Evolutionary conservation across 2,329 filamentous ascomycete genomes (phyloP).

Genomic region (Neonectria coccinea): DNA sequence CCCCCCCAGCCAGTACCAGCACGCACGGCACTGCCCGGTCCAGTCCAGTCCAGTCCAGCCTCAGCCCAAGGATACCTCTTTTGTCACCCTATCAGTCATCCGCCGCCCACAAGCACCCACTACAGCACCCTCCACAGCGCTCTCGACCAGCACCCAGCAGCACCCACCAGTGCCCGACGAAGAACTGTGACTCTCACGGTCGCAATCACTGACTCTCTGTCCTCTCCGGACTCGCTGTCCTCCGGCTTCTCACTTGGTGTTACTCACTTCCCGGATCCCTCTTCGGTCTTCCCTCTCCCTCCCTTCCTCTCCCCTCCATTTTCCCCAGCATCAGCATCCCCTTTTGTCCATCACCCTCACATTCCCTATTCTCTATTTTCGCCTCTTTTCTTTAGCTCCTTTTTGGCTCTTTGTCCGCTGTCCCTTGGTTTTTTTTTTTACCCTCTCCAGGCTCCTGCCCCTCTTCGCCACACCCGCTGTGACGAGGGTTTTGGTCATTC

Average conservation of each 20-base stretch:
- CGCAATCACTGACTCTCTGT: slow-evolving; percentile 40
- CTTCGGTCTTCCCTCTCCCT: slow-evolving; percentile 9
- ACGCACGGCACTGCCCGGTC: slow-evolving; percentile 34
- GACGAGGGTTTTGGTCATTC: slow-evolving; percentile 44
- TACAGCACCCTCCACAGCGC: slow-evolving; percentile 1
- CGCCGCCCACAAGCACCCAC: background rate
- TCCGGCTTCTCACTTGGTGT: slow-evolving; percentile 32
- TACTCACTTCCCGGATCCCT: slow-evolving; percentile 38
- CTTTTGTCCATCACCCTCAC: slow-evolving; percentile 22
- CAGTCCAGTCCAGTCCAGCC: slow-evolving; percentile 35
- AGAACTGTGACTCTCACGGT: slow-evolving; percentile 40
- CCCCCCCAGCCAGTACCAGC: slow-evolving; percentile 25
- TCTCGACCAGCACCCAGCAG: background rate
- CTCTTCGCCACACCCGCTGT: slow-evolving; percentile 45
- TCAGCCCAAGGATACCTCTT: slow-evolving; percentile 34
- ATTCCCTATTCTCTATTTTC: slow-evolving; percentile 26
- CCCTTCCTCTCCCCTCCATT: slow-evolving; percentile 14
- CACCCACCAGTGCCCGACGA: slow-evolving; percentile 32
- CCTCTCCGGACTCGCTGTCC: slow-evolving; percentile 46
- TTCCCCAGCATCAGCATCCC: slow-evolving; percentile 29
- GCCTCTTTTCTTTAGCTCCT: slow-evolving; percentile 22
- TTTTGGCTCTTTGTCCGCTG: slow-evolving; percentile 4
- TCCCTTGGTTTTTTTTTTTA: slow-evolving; percentile 27
- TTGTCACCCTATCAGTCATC: slow-evolving; percentile 14
- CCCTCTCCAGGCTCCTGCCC: slow-evolving; percentile 40